Evolutionary conservation across 768 basidiomycete genomes (phyloP).

Genomic region (Epithele typhae): DNA sequence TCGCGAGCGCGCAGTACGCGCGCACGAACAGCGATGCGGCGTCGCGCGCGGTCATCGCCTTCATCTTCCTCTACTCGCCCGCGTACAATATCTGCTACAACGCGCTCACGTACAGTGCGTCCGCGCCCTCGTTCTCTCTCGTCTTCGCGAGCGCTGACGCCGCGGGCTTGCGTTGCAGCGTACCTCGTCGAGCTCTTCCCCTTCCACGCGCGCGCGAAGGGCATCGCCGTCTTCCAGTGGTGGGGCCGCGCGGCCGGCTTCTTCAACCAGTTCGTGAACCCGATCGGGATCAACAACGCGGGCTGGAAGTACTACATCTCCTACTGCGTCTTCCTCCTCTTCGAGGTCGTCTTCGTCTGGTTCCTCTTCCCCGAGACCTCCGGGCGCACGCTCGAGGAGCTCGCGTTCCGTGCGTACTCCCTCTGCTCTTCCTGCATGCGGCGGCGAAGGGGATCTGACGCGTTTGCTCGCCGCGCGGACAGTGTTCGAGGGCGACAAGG

Average conservation of each 20-base stretch:
- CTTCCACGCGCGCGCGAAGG: conserved; percentile 56
- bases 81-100: conserved; percentile 54
- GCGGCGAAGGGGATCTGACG: background rate
- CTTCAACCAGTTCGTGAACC: conserved; percentile 67
- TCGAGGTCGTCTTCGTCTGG: conserved; percentile 53
- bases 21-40: conserved; percentile 38
- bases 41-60: conserved; percentile 48
- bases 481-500: conserved; percentile 43
- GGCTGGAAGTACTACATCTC: conserved; percentile 60
- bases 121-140: background rate
- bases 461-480: background rate
- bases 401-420: conserved; percentile 47
- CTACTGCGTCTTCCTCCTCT: conserved; percentile 47
- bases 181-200: conserved; percentile 69
- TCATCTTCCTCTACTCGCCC: conserved; percentile 55
- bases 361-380: conserved; percentile 63
- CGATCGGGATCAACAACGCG: conserved; percentile 53
- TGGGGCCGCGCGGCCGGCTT: conserved; percentile 50
- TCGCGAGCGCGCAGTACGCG: conserved; percentile 45
- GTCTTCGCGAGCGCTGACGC: background rate
- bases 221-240: conserved; percentile 58
- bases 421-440: too few relatives aligned
- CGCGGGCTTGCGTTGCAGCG: conserved; percentile 30
- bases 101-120: conserved; percentile 50
- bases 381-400: conserved; percentile 49